phyloP scores from a whole-genome alignment of 1,284 basidiomycete species.

The Pseudozyma tsukubaensis region DNA sequence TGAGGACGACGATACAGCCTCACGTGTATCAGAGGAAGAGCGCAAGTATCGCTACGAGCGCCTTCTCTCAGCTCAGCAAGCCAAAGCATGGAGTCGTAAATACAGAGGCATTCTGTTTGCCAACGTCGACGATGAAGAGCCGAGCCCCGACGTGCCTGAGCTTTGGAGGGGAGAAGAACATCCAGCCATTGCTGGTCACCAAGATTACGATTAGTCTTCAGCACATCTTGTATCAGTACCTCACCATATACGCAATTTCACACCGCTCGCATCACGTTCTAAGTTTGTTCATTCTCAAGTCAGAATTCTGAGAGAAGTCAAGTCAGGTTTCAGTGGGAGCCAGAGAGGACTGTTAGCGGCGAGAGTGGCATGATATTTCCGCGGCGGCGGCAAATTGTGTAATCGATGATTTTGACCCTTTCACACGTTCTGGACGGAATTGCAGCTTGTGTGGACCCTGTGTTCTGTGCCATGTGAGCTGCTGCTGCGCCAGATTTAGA shows the following conservation, averaged over 20 bases:
- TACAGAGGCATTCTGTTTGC: constrained; percentile 47
- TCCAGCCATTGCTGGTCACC: constrained; percentile 39
- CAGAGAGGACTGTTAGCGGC: not conserved
- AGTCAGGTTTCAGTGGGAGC: no score
- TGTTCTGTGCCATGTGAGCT: no score
- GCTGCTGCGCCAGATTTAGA: no score
- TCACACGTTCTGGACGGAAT: not conserved
- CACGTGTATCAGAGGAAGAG: constrained; percentile 29
- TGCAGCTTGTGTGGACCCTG: not conserved
- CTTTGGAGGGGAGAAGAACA: constrained; percentile 50
- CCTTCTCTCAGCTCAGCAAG: constrained; percentile 47
- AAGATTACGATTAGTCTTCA: constrained; percentile 8
- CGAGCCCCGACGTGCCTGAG: constrained; percentile 41
- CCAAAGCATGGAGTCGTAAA: constrained; percentile 48
- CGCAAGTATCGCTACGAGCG: constrained; percentile 43
- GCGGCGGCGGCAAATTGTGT: no score
- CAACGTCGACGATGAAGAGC: constrained; percentile 47
- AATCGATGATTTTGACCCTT: not conserved
- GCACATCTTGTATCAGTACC: not conserved
- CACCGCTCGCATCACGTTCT: no score
- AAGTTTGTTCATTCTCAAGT: no score
- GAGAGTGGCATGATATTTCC: not conserved
- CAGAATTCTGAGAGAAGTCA: no score
- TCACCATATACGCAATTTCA: not conserved
- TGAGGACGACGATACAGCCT: constrained; percentile 8